phyloP scores from a whole-genome alignment of 2,329 filamentous ascomycete genomes.

The Penicillium sp. region DNA sequence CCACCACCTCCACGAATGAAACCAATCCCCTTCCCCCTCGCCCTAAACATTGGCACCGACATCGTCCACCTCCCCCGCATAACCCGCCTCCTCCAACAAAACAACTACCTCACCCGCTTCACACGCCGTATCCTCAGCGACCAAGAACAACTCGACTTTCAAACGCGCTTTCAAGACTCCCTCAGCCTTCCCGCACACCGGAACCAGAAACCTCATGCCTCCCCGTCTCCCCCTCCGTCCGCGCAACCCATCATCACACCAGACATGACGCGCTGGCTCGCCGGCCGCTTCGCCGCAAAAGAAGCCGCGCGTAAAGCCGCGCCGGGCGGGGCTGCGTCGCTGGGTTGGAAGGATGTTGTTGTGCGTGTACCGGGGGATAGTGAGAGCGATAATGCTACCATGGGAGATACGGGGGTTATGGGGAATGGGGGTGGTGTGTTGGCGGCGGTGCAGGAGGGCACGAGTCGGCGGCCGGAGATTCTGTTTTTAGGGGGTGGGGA shows the following conservation, averaged over 20 bases:
- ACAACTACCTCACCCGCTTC: constrained; percentile 47
- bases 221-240: background rate
- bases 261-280: constrained; percentile 52
- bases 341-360: constrained; percentile 68
- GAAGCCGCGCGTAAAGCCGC: constrained; percentile 78
- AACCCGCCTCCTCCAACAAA: constrained; percentile 59
- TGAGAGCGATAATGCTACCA: no score
- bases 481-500: constrained; percentile 39
- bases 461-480: constrained; percentile 45
- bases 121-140: constrained; percentile 49
- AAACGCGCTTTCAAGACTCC: constrained; percentile 38
- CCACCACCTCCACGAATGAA: constrained; percentile 36
- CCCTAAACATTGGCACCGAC: constrained; percentile 76
- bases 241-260: constrained; percentile 24
- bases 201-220: background rate
- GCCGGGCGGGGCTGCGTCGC: constrained; percentile 54
- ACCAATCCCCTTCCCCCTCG: constrained; percentile 63
- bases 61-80: constrained; percentile 75
- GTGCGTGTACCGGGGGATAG: constrained; percentile 38
- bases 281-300: constrained; percentile 71
- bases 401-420: background rate
- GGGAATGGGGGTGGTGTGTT: constrained; percentile 19
- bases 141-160: constrained; percentile 48
- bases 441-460: constrained; percentile 17
- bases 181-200: background rate